A percentile compares a stretch with the other conserved stretches of the same genome.
Evolutionary conservation across 2,329 filamentous ascomycete species (phyloP).

Genomic region (Paraphoma chrysanthemicola): DNA sequence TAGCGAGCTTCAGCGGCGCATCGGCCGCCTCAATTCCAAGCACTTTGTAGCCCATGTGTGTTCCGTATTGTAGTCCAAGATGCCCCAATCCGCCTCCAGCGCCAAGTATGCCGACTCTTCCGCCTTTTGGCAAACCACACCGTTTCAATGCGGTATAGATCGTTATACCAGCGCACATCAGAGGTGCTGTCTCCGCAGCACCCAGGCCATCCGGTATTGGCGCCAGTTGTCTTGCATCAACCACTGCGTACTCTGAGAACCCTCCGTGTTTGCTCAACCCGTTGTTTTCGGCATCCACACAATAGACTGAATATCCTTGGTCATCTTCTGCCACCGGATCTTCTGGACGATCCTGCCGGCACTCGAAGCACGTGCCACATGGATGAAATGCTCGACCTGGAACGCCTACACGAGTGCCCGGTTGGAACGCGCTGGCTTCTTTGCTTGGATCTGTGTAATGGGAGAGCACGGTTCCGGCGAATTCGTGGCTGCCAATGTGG

Average conservation of each 20-base stretch:
- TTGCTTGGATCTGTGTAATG: conserved; percentile 27
- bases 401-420: conserved; percentile 49
- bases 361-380: conserved; percentile 54
- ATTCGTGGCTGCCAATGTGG: conserved; percentile 56
- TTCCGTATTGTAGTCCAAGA: conserved; percentile 39
- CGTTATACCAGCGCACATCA: conserved; percentile 55
- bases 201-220: conserved; percentile 43
- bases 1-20: conserved; percentile 44
- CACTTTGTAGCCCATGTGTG: conserved; percentile 44
- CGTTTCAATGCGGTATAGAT: conserved; percentile 52
- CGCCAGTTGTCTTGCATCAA: conserved; percentile 50
- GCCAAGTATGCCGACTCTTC: conserved; percentile 51
- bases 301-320: conserved; percentile 52
- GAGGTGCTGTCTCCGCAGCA: conserved; percentile 48
- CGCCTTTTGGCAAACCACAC: conserved; percentile 37
- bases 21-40: conserved; percentile 51
- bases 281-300: conserved; percentile 39
- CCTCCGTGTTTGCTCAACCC: conserved; percentile 47
- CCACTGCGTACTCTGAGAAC: conserved; percentile 53
- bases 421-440: conserved; percentile 23
- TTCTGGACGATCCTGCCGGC: conserved; percentile 28
- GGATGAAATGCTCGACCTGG: conserved; percentile 52
- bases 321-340: conserved; percentile 43
- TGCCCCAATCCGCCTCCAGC: conserved; percentile 45
- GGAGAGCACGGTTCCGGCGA: conserved; percentile 53